Conservation (phyloP, 73 alveolate species). For the Tetrahymena borealis region DNA sequence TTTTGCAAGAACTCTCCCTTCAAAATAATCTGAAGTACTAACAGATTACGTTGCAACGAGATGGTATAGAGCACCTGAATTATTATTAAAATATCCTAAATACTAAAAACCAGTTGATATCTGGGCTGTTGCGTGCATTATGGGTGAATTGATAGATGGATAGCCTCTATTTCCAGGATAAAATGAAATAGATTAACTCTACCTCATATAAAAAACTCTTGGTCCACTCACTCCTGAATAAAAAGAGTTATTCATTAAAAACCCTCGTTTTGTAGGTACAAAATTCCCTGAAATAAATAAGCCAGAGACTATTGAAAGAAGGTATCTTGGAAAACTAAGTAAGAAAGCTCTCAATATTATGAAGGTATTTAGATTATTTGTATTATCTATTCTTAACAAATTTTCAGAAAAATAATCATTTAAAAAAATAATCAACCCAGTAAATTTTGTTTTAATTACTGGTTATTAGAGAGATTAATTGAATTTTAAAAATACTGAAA, state of each 20-base stretch:
- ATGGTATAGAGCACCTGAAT: constrained; percentile 43
- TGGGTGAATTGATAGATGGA: constrained; percentile 95
- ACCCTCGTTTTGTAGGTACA: constrained; percentile 81
- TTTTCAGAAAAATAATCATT: background rate
- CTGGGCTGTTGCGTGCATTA: constrained; percentile 94
- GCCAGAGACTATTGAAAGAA: constrained; percentile 87
- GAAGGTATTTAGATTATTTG: background rate
- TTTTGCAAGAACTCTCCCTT: constrained; percentile 61
- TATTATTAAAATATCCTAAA: constrained; percentile 11
- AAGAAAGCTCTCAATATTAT: constrained; percentile 4
- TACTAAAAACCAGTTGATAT: constrained; percentile 80
- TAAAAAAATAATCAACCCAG: background rate
- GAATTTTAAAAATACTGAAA: no score
- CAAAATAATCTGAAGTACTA: background rate
- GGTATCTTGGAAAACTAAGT: constrained; percentile 72
- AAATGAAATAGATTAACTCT: constrained; percentile 81
- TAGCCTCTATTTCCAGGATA: constrained; percentile 95
- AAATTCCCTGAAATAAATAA: constrained; percentile 82
- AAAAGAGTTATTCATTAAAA: constrained; percentile 68
- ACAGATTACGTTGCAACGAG: constrained; percentile 47
- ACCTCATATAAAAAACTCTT: constrained; percentile 71
- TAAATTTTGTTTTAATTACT: no score
- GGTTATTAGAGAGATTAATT: no score
- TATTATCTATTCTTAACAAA: background rate
- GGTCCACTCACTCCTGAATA: constrained; percentile 76